A percentile compares a stretch with the other conserved stretches of the same genome.
Evolutionary conservation across 768 basidiomycete species (phyloP).

Genomic region (Kwoniella europaea): DNA sequence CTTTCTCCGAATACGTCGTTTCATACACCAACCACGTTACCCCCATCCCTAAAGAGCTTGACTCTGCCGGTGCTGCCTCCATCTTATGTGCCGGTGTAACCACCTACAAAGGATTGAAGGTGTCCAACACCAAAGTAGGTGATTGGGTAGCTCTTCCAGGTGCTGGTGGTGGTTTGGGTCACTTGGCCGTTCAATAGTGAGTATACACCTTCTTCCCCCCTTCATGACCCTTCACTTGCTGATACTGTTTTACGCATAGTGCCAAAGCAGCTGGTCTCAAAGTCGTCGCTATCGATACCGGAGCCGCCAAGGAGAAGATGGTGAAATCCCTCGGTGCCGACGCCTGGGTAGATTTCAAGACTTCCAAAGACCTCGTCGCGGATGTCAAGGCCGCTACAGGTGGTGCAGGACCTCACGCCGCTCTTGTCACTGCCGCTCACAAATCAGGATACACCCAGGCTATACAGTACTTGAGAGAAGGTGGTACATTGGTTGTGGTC

Average conservation of each 20-base stretch:
- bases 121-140: slow-evolving; percentile 68
- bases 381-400: slow-evolving; percentile 69
- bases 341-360: slow-evolving; percentile 72
- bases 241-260: background rate
- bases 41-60: slow-evolving; percentile 71
- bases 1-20: slow-evolving; percentile 64
- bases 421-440: slow-evolving; percentile 58
- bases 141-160: slow-evolving; percentile 61
- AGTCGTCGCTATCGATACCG: slow-evolving; percentile 81
- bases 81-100: slow-evolving; percentile 81
- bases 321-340: slow-evolving; percentile 71
- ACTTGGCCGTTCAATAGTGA: slow-evolving; percentile 77
- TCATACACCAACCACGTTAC: slow-evolving; percentile 62
- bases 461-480: slow-evolving; percentile 68
- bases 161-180: slow-evolving; percentile 70
- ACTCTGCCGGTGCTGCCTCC: slow-evolving; percentile 67
- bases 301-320: slow-evolving; percentile 72
- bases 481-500: slow-evolving; percentile 68
- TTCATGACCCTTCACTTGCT: too few species aligned
- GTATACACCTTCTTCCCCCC: background rate
- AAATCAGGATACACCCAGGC: slow-evolving; percentile 61
- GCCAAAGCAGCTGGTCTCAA: slow-evolving; percentile 76
- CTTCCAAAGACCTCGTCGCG: slow-evolving; percentile 68
- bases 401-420: slow-evolving; percentile 74
- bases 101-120: slow-evolving; percentile 83